Evolutionary conservation across 179 eudicot species (phyloP).

Genomic region (Carnegiea gigantea): DNA sequence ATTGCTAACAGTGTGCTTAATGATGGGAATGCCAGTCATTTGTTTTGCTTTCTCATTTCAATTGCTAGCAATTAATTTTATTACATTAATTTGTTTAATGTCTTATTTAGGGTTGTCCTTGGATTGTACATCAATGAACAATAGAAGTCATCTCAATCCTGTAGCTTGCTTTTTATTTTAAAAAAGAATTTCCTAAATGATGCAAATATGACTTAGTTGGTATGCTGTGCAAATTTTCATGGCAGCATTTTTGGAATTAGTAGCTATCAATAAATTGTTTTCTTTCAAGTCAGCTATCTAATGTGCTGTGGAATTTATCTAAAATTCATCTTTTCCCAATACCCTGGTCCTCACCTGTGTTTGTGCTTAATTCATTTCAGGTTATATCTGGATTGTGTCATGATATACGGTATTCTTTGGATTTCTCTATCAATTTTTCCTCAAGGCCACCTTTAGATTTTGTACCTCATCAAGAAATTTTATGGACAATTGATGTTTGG

Average conservation of each 20-base stretch:
- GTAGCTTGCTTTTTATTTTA: not conserved
- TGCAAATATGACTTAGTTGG: not conserved
- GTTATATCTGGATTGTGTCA: constrained; percentile 39
- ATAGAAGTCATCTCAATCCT: not conserved
- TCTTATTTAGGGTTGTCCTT: too few relatives aligned
- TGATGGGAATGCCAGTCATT: not conserved
- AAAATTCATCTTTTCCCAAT: not conserved
- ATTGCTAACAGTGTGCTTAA: not conserved
- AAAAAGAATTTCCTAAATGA: not conserved
- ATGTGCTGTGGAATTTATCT: not conserved
- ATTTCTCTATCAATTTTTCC: constrained; percentile 53
- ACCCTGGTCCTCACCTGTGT: constrained; percentile 5
- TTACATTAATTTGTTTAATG: not conserved
- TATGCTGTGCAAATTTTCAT: not conserved
- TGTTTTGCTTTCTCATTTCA: not conserved
- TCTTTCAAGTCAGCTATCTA: not conserved
- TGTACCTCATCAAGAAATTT: constrained; percentile 65
- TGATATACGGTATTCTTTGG: constrained; percentile 42
- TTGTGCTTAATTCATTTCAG: constrained; percentile 36
- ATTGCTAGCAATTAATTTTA: not conserved
- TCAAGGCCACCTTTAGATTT: constrained; percentile 77
- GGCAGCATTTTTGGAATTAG: not conserved
- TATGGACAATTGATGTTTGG: constrained; percentile 73
- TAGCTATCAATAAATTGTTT: not conserved
- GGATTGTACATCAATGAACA: not conserved